A percentile compares a stretch with the other conserved stretches of the same genome.
Conservation (phyloP, 2,329 filamentous ascomycete species). For the Curvularia verruculosa region DNA sequence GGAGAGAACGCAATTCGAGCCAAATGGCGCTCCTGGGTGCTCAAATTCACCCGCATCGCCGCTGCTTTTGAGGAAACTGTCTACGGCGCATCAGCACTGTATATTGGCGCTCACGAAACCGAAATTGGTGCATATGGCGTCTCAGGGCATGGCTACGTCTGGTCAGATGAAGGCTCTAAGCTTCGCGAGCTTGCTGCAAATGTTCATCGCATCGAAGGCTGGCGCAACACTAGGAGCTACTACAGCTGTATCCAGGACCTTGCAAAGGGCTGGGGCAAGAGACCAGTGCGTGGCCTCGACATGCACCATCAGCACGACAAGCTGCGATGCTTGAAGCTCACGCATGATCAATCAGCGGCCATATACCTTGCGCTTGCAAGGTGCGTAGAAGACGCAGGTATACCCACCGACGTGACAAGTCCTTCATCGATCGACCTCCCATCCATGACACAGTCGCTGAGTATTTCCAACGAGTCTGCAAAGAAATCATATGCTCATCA, state of each 20-base stretch:
- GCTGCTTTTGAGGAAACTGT: constrained; percentile 95
- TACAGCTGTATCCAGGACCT: constrained; percentile 83
- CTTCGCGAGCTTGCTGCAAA: constrained; percentile 88
- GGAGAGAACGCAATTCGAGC: constrained; percentile 86
- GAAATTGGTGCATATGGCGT: constrained; percentile 58
- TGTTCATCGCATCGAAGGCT: constrained; percentile 91
- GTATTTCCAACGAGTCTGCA: constrained; percentile 34
- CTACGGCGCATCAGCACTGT: constrained; percentile 88
- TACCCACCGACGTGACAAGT: constrained; percentile 18
- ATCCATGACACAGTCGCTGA: constrained; percentile 28
- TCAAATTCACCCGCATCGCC: constrained; percentile 89
- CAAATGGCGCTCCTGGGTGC: constrained; percentile 94
- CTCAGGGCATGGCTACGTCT: constrained; percentile 91
- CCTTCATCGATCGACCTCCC: constrained; percentile 29
- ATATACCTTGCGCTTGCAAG: constrained; percentile 83
- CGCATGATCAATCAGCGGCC: constrained; percentile 75
- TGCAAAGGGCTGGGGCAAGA: constrained; percentile 45
- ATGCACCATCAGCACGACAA: constrained; percentile 92
- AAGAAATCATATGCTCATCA: constrained; percentile 33
- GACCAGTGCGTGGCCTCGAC: constrained; percentile 80
- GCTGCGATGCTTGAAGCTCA: constrained; percentile 79
- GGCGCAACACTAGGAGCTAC: constrained; percentile 94
- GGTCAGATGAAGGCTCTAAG: constrained; percentile 81
- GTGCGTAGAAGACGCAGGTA: constrained; percentile 64
- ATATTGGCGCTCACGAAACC: constrained; percentile 77